phyloP scores from a whole-genome alignment of 2,329 filamentous ascomycete species.

The Beauveria australis region DNA sequence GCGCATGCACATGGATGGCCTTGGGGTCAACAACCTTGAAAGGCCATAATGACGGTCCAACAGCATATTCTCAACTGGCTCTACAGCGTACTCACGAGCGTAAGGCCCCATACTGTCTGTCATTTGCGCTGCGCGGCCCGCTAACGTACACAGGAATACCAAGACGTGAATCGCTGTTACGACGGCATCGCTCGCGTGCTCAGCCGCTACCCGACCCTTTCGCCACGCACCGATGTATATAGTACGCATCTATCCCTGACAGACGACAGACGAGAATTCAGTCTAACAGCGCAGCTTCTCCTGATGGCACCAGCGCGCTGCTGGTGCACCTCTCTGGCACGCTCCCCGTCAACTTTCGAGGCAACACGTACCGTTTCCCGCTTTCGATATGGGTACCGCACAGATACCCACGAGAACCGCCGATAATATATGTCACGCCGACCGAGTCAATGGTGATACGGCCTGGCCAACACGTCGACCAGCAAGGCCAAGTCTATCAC shows the following conservation, averaged over 20 bases:
- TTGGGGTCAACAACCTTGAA: not conserved
- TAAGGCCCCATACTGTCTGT: slow-evolving; percentile 29
- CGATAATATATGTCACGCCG: slow-evolving; percentile 81
- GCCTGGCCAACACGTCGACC: slow-evolving; percentile 89
- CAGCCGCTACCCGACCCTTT: slow-evolving; percentile 68
- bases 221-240: slow-evolving; percentile 87
- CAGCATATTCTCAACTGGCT: slow-evolving; percentile 93
- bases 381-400: slow-evolving; percentile 90
- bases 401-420: slow-evolving; percentile 76
- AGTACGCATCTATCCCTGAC: slow-evolving; percentile 48
- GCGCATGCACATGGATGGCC: not conserved
- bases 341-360: slow-evolving; percentile 83
- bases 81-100: slow-evolving; percentile 78
- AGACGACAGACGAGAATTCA: not conserved
- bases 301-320: slow-evolving; percentile 78
- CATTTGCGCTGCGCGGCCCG: not conserved
- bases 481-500: slow-evolving; percentile 89
- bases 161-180: slow-evolving; percentile 87
- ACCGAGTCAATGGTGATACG: slow-evolving; percentile 82
- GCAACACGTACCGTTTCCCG: slow-evolving; percentile 82
- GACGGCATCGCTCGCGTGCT: slow-evolving; percentile 81
- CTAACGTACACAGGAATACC: slow-evolving; percentile 63
- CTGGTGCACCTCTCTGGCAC: slow-evolving; percentile 82
- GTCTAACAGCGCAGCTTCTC: slow-evolving; percentile 56
- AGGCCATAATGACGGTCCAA: slow-evolving; percentile 57